Evolutionary conservation across 1,139 yeast genomes (phyloP), one percentile per base, ranked within the genome.

Genomic region (Suzukiozyma palmioleophila): DNA sequence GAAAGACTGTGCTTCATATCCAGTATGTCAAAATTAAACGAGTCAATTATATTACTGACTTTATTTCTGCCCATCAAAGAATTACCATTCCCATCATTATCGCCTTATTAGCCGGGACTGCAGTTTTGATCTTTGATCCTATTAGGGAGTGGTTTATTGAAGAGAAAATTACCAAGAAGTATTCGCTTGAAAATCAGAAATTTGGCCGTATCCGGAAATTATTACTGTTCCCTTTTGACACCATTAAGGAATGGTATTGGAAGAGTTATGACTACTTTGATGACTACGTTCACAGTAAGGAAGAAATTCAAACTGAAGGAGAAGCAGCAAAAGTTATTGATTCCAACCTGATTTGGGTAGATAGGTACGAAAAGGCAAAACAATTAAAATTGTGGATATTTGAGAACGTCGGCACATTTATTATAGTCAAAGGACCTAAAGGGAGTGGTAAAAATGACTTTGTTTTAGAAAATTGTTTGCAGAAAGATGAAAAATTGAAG

Each of bases 381-480:
- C 86, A 83, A 46, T 57, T 92, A 41, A 76, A 73, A 48, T 69
- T 86, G 49, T 85, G 95, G 95, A 66, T 90, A n/a, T 79, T 77
- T 47, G 94, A 85, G 56, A 87, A 86, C 45, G 78, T 79, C n/a
- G 66, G 64, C 43, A 87, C 97, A 2, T 92, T 89, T 56, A 88
- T 90, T 28, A 79, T 92, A 3, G 83, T 92, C 2, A 79, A 83
- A 47, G 98, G 98, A 3, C 98, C 98, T 2, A 76, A 88, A 48
- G 98, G 98, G 6, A 81, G 95, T 18, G 98, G 98, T 12, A 92
- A 92, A 52, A 77, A 81, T 45, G 94, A 84, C 44, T 68, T 92
- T 46, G 89, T 92, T 3, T 67, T 81, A 56, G 81, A 82, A 38
- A 79, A 83, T 53, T 82, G 86, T 1, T 66, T 88, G 36, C 64